Base-by-base conservation (phyloP, 495 filamentous ascomycete species). In the Xylaria sp. region DNA sequence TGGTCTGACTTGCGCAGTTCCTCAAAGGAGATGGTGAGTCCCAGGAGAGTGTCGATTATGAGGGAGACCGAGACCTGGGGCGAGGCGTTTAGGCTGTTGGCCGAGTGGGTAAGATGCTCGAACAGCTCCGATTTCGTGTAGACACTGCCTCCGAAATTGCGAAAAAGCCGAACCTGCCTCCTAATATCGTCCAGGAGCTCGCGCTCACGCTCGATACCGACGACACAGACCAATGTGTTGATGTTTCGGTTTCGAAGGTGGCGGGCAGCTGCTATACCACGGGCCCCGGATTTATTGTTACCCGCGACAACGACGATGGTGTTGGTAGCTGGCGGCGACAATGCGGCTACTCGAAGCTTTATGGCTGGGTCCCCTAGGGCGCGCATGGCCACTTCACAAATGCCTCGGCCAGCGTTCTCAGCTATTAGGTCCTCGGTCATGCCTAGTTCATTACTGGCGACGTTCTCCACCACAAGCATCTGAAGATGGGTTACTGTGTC, bases 381-480 rank as follows among this genome's bases (percentile, higher is more conserved):
- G 14, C 81, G 84, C 70, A 97, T 86, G 4, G 92, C 91, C 35
- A 93, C 91, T 76, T 97, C 91, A 1, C 93, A 93, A 74, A 99
- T 93, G 55, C 93, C 91, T 24, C 95, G 88, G 12, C 92, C 95
- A 0, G 94, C 92, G 77, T 95, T 97, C 76, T 98, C 96, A 0
- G 93, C 90, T 80, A 98, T 92, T 76, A 98, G 90, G 62, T 96
- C 93, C 76, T 95, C 93, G 0, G 91, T 92, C 53, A 99, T 83
- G 5, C 93, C 93, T 71, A 96, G 89, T 71, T 97, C 93, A 31
- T 89, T 87, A 50, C 92, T 89, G 0, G 94, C 93, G 64, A 95
- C 90, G 73, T 94, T 93, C 80, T 99, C 96, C 31, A 98, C 87
- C 71, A 95, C 94, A 41, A 95, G 88, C 84, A 97, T 95, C 75